phyloP scores from a whole-genome alignment of 1,139 yeast species.

The Debaryomycetaceae sp. region DNA sequence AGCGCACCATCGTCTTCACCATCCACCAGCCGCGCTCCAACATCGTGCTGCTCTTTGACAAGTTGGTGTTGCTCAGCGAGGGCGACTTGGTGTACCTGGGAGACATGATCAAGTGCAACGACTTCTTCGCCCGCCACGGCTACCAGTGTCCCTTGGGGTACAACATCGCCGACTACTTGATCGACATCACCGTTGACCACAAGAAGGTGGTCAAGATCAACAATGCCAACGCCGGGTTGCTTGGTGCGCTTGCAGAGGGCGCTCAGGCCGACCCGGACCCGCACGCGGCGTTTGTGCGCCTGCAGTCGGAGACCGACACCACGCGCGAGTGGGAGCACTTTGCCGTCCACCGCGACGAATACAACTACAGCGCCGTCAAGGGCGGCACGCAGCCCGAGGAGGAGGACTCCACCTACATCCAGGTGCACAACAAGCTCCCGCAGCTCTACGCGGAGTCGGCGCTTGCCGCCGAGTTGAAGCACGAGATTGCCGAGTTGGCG shows the following conservation, averaged over 20 bases:
- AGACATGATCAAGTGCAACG: constrained; percentile 63
- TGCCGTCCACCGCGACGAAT: constrained; percentile 81
- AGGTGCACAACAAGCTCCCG: constrained; percentile 25
- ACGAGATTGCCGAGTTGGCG: constrained; percentile 41
- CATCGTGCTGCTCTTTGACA: constrained; percentile 86
- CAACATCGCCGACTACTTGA: constrained; percentile 88
- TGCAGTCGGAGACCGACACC: constrained; percentile 45
- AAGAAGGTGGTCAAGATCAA: constrained; percentile 25
- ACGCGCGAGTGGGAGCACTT: constrained; percentile 87
- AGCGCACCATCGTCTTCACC: constrained; percentile 84
- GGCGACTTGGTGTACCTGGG: constrained; percentile 91
- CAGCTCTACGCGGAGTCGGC: constrained; percentile 46
- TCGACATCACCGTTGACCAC: constrained; percentile 79
- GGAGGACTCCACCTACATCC: constrained; percentile 21
- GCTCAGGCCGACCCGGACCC: constrained; percentile 28
- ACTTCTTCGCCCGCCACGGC: constrained; percentile 73
- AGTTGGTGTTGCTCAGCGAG: constrained; percentile 70
- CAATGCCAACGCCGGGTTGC: constrained; percentile 10
- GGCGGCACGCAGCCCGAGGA: constrained; percentile 20
- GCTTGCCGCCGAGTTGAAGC: constrained; percentile 42
- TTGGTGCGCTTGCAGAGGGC: constrained; percentile 13
- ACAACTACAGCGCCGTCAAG: constrained; percentile 23
- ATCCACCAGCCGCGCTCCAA: constrained; percentile 98
- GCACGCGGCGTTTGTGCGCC: constrained; percentile 34
- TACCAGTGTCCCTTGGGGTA: constrained; percentile 83